Conservation (phyloP, 192 early-diverging fungal species). For the Rhizophlyctis rosea region DNA sequence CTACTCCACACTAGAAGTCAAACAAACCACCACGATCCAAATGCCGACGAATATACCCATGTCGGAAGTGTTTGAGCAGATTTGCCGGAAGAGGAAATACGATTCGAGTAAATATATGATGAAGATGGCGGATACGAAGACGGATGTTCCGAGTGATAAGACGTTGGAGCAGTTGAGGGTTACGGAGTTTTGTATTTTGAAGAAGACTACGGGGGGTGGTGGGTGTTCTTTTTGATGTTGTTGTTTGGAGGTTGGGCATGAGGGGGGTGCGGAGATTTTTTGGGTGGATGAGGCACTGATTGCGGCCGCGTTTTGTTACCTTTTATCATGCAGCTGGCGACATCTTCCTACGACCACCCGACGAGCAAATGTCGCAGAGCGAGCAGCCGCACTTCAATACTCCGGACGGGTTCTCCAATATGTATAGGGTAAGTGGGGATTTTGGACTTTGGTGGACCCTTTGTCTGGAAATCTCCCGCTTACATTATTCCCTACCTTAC, state of each 20-base stretch:
- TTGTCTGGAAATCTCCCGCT: not conserved
- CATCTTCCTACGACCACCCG: conserved; percentile 57
- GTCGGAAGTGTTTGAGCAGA: conserved; percentile 73
- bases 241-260: conserved; percentile 4
- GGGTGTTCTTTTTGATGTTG: conserved; percentile 1
- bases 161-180: conserved; percentile 65
- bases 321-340: conserved; percentile 40
- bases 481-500: not conserved
- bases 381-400: conserved; percentile 36
- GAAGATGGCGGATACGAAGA: conserved; percentile 71
- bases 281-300: no score
- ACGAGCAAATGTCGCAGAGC: conserved; percentile 33
- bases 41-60: conserved; percentile 70
- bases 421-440: conserved; percentile 44
- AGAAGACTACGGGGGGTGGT: conserved; percentile 60
- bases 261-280: not conserved
- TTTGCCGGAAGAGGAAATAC: conserved; percentile 87
- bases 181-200: conserved; percentile 70
- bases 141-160: conserved; percentile 75
- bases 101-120: conserved; percentile 82
- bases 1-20: conserved; percentile 72
- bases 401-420: conserved; percentile 46
- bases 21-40: conserved; percentile 87
- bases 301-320: not conserved
- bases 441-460: not conserved